Evolutionary conservation across 2,329 filamentous ascomycete genomes (phyloP), one percentile per base, ranked within the genome.

Genomic region (Apiospora saccharicola): DNA sequence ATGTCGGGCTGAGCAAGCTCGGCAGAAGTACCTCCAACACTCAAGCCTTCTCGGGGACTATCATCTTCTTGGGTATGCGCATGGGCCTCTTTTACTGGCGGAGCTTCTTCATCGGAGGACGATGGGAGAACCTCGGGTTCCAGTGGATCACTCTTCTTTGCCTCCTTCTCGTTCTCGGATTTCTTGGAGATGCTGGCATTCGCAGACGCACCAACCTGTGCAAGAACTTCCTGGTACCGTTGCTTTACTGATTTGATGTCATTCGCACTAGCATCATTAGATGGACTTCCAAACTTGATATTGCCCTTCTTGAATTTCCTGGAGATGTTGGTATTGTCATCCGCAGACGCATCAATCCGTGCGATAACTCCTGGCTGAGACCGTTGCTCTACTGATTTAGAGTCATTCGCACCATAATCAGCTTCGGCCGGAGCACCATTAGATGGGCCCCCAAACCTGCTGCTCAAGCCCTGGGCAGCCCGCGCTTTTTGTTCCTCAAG

Each of bases 131-230:
- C n/a, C 13, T 74, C 69, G n/a, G 19, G 30, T 44, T 68, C 53
- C 68, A 10, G 68, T 46, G 19, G 74, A 49, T 14, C 70, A 46
- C 61, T 74, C 41, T 75, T 74, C 64, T 80, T 78, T 7, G 77
- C 78, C 73, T 85, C 85, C 68, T 70, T 71, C 46, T 67, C 71
- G 67, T 83, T 83, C 76, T 84, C 84, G 41, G 82, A 81, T 69
- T 85, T 85, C 77, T 85, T 84, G 44, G 81, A n/a, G 12, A 12
- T 22, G 26, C 13, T 44, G n/a, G 5, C 5, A 7, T 34, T 26
- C 16, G 26, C 51, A 57, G 51, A 6, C 13, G 16, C 13, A 7
- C 53, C 44, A n/a, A 13, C 4, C n/a, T 34, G 24, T 34, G 43
- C 41, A 12, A 16, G 41, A 44, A 26, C 41, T 68, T 44, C 64